Percentiles rank a stretch among this genome's conserved stretches.
These are phyloP conservation scores for Calonectria multiphialidica DNA, from an alignment of 2,329 filamentous ascomycete genomes.

Conservation along the genomic window DNA sequence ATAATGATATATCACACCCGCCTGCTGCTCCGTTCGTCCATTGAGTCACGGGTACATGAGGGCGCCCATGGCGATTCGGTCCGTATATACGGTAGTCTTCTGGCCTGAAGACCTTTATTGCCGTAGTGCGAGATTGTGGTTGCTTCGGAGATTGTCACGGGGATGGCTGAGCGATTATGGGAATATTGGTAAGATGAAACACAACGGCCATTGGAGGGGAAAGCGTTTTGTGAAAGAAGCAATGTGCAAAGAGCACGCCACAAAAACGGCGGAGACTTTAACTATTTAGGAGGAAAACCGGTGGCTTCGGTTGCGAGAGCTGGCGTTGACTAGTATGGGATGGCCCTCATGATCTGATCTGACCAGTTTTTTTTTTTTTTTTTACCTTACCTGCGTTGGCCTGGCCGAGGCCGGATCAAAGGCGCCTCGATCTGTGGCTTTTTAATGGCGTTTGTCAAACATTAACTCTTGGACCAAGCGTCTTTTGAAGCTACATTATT, in stretches of 20 bases:
- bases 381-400: background rate
- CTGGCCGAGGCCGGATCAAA: background rate
- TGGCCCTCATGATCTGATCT: conserved; percentile 21
- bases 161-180: background rate
- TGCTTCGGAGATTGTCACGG: conserved; percentile 13
- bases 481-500: conserved; percentile 1
- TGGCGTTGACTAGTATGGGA: background rate
- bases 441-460: background rate
- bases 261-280: background rate
- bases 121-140: background rate
- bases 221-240: conserved; percentile 13
- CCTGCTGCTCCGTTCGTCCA: background rate
- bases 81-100: background rate
- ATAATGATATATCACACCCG: background rate
- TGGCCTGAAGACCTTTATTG: background rate
- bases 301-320: background rate
- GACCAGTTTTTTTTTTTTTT: background rate
- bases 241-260: conserved; percentile 5
- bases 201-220: background rate
- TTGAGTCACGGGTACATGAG: background rate
- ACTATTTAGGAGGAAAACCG: background rate
- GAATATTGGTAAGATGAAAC: background rate
- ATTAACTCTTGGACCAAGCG: conserved; percentile 19
- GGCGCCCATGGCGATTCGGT: background rate
- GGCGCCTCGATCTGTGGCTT: background rate